Evolutionary conservation across 129 eudicot species (phyloP).

Genomic region (Artemisia annua): DNA sequence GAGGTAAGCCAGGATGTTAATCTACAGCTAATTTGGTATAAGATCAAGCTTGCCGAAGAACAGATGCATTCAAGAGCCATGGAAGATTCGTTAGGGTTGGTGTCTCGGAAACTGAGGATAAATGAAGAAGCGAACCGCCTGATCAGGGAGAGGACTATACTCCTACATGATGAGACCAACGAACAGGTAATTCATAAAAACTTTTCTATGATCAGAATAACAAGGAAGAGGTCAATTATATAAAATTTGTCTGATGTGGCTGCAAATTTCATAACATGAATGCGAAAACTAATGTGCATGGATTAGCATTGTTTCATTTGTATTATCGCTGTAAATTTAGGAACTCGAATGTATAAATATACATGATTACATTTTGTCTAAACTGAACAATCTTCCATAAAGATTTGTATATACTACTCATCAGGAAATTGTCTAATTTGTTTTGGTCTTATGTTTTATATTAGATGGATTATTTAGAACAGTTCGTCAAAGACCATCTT

Average conservation of each 20-base stretch:
- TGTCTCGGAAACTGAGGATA: constrained; percentile 17
- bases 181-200: background rate
- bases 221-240: too few species aligned
- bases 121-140: constrained; percentile 16
- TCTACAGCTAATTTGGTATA: background rate
- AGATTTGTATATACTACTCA: background rate
- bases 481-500: constrained; percentile 65
- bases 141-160: constrained; percentile 19
- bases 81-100: constrained; percentile 1
- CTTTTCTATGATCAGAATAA: too few species aligned
- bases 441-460: background rate
- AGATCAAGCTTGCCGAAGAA: constrained; percentile 15
- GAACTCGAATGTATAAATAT: background rate
- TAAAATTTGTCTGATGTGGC: background rate
- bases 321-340: background rate
- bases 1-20: too few species aligned
- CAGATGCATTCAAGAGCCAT: constrained; percentile 7
- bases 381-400: background rate
- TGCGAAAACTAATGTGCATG: too few species aligned
- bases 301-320: too few species aligned
- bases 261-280: too few species aligned
- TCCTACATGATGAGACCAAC: constrained; percentile 13
- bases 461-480: constrained; percentile 78
- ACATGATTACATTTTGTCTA: background rate
- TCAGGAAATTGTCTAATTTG: background rate